These are phyloP conservation scores for Oryza australiensis DNA, from an alignment of 176 grass and related monocot genomes.

Conservation along the genomic window DNA sequence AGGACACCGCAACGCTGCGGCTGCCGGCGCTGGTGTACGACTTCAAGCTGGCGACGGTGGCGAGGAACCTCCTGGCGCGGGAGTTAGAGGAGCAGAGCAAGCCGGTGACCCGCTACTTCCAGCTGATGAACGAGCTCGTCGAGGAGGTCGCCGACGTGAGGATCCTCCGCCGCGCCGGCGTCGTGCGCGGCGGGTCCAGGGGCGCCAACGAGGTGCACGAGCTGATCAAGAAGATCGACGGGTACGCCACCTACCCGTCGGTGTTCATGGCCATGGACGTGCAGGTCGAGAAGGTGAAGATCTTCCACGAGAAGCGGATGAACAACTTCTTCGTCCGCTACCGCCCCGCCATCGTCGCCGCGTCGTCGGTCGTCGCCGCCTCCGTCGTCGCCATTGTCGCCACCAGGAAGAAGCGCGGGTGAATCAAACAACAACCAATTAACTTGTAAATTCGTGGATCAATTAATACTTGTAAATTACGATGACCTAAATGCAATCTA, in stretches of 20 bases:
- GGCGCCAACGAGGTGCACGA: slow-evolving; percentile 29
- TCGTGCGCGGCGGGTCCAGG: slow-evolving; percentile 25
- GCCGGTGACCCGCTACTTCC: slow-evolving; percentile 58
- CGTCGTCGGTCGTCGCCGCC: slow-evolving; percentile 43
- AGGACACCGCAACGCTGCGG: background rate
- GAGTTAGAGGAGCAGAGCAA: slow-evolving; percentile 48
- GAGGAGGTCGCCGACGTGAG: slow-evolving; percentile 34
- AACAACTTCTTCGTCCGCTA: slow-evolving; percentile 47
- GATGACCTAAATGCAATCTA: background rate
- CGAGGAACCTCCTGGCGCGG: slow-evolving; percentile 50
- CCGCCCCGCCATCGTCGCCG: slow-evolving; percentile 45
- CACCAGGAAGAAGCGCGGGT: slow-evolving; percentile 34
- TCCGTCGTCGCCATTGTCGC: slow-evolving; percentile 41
- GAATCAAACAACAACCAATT: background rate
- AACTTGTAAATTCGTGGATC: background rate
- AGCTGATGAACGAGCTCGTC: slow-evolving; percentile 68
- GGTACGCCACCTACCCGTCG: slow-evolving; percentile 52
- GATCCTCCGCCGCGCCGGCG: slow-evolving; percentile 40
- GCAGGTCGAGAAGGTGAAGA: slow-evolving; percentile 37
- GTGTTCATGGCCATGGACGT: slow-evolving; percentile 52
- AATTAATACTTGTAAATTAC: background rate
- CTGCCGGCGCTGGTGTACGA: slow-evolving; percentile 49
- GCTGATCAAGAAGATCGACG: slow-evolving; percentile 47
- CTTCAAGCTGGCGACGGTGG: slow-evolving; percentile 60
- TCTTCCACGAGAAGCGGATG: slow-evolving; percentile 47